A percentile compares a stretch with the other conserved stretches of the same genome.
phyloP scores from a whole-genome alignment of 306 rosid genomes.

The Prunus padus region DNA sequence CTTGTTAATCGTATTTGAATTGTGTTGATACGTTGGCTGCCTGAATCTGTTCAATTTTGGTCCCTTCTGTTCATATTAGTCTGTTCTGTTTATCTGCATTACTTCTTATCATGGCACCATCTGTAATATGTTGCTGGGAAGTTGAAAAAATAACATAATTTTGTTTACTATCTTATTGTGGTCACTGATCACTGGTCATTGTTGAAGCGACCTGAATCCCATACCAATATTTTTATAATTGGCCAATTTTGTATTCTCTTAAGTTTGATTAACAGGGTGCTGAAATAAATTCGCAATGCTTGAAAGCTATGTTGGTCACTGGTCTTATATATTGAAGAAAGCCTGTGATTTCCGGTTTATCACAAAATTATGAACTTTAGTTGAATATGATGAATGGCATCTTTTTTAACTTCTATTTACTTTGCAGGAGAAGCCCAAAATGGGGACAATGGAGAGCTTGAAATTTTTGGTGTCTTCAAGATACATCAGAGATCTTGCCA shows the following conservation, averaged over 20 bases:
- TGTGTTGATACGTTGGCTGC: not conserved
- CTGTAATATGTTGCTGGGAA: not conserved
- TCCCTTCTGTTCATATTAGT: not conserved
- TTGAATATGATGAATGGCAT: conserved; percentile 9
- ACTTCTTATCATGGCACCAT: not conserved
- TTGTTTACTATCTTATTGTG: not conserved
- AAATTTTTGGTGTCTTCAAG: conserved; percentile 92
- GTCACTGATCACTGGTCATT: not conserved
- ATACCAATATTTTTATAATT: not conserved
- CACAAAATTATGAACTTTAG: not conserved
- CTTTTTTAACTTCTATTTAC: conserved; percentile 7
- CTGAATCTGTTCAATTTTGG: not conserved
- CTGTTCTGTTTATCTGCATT: not conserved
- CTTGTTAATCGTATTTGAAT: not conserved
- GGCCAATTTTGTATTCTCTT: not conserved
- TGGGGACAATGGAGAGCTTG: conserved; percentile 98
- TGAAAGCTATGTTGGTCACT: not conserved
- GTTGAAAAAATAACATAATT: not conserved
- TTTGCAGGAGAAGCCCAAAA: conserved; percentile 80
- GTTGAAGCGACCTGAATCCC: not conserved
- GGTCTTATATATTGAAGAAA: not conserved
- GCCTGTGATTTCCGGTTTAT: not conserved
- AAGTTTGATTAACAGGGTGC: not conserved
- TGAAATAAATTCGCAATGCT: not conserved
- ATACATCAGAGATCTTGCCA: conserved; percentile 93